A percentile compares a stretch with the other conserved stretches of the same genome.
Evolutionary conservation across 345 rosid species (phyloP).

Genomic region (Raphanus sativus): DNA sequence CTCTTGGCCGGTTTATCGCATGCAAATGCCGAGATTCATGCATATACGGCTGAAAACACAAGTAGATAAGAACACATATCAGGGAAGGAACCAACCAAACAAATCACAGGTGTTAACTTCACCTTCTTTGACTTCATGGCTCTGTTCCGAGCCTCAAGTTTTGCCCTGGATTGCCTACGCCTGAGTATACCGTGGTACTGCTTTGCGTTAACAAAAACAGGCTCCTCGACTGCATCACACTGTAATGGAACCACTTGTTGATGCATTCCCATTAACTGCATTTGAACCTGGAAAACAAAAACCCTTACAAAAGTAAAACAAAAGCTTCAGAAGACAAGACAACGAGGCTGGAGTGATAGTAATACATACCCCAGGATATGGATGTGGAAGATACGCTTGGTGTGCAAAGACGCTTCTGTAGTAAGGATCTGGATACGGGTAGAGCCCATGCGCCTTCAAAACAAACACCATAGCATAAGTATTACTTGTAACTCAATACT

Average conservation of each 20-base stretch:
- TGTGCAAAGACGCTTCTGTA: constrained; percentile 94
- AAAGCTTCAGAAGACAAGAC: background rate
- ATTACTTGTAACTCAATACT: background rate
- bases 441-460: constrained; percentile 67
- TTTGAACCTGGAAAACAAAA: constrained; percentile 55
- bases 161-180: constrained; percentile 93
- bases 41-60: constrained; percentile 77
- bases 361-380: constrained; percentile 56
- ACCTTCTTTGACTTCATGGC: constrained; percentile 75
- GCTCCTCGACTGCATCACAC: constrained; percentile 91
- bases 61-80: constrained; percentile 2
- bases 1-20: constrained; percentile 91
- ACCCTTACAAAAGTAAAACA: background rate
- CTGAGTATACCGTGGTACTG: constrained; percentile 97
- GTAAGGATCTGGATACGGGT: constrained; percentile 94
- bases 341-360: background rate
- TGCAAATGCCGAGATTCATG: constrained; percentile 97
- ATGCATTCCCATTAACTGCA: constrained; percentile 97
- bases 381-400: constrained; percentile 68
- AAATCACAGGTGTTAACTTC: constrained; percentile 1
- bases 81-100: background rate
- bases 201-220: constrained; percentile 96
- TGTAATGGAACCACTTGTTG: constrained; percentile 97
- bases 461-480: constrained; percentile 13
- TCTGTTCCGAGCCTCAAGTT: constrained; percentile 79